Base-by-base conservation (phyloP, 1,139 yeast species). In the Lodderomyces elongisporus region DNA sequence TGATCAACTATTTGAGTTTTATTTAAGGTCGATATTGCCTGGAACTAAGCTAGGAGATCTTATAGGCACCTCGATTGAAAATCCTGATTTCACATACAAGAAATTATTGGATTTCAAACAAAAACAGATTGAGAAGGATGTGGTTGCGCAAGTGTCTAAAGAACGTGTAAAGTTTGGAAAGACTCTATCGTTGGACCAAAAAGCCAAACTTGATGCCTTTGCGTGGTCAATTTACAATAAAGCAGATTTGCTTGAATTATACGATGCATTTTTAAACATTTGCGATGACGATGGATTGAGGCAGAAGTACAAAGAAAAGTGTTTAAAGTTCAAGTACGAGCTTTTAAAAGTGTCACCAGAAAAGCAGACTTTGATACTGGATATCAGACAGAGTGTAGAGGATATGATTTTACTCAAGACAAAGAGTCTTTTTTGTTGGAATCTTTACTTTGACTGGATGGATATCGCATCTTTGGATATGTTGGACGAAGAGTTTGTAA, bases 351-450 rank as follows among this genome's bases (percentile, higher is more conserved):
- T 67, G 0, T 56, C 63, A 1, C 63, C 69, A 0, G 77, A 79
- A 39, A 58, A 60, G 13, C 39, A 38, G 3, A 30, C 41, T 1
- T 52, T 70, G 32, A 58, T 60, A n/a, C 45, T 45, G 2, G 69
- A 73, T 27, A 61, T 87, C 3, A 61, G 62, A 33, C 75, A 73
- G 9, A 67, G 77, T 69, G 76, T 79, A 1, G 81, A 77, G 14
- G 95, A 83, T 25, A 75, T 89, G 79, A 77, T 88, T 3, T 58
- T 81, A 17, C 75, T 91, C 10, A 71, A 74, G 27, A 74, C 79
- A 12, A 67, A 70, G 1, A 77, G 79, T 17, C 60, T 72, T 18
- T 61, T 74, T 26, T 87, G 91, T 1, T 91, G 96, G 95, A 67
- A 72, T 32, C 52, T 82, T 10, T 77, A 77, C 46, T 75, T 88